Base-by-base conservation (phyloP, 495 filamentous ascomycete species). In the Xylaria grammica region DNA sequence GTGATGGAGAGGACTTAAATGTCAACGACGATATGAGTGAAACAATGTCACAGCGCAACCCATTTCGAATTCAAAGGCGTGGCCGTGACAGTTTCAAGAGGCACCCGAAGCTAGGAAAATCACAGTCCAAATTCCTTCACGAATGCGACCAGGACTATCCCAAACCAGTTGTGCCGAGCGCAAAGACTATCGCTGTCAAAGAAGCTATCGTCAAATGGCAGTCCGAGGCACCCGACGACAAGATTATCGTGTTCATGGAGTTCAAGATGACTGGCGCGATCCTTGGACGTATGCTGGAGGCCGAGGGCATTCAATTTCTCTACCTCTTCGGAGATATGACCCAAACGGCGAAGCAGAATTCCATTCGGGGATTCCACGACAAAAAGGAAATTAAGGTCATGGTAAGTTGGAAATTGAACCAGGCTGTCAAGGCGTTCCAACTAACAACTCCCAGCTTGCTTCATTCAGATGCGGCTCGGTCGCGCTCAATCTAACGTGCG, bases 191-290 rank as follows among this genome's bases (percentile, higher is more conserved):
- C 0, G 69, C 61, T 0, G 40, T 75, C 26, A 70, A 75, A 59
- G 69, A 73, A 0, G 19, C 74, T 20, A 54, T 79, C 3, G 17
- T 68, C 0, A 65, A 74, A n/a, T 77, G 74, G 67, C 70, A 70
- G 29, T n/a, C 53, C 0, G 72, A 79, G 19, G 73, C 74, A 0
- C 78, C 76, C 0, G 56, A 69, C 2, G 77, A 81, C 68, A 79
- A 81, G 59, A 77, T 81, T 26, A 70, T 75, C 30, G 45, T 79
- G 13, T 80, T 78, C 54, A 66, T 68, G 9, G 69, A 78, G 44
- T 79, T 77, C 66, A 68, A 72, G 10, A 54, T 68, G 1, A 70
- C 74, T 13, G 72, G 69, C 6, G 54, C 59, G 1, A 69, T 79
- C n/a, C 66, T 79, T 3, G 78, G 77, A 3, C 66, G 70, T 0